phyloP scores from a whole-genome alignment of 73 alveolate species.

The Paramecium sonneborni region DNA sequence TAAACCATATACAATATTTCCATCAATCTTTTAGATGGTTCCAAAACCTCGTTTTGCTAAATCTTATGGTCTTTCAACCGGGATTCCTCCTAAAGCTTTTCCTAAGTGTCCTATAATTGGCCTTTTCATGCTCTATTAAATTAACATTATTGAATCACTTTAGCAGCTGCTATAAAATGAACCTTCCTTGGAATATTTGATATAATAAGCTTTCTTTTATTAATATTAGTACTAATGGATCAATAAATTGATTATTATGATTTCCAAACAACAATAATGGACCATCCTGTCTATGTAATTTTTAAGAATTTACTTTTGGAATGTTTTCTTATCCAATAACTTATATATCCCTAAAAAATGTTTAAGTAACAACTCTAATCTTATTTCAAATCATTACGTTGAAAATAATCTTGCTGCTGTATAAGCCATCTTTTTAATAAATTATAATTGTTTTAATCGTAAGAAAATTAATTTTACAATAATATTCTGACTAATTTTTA shows the following conservation, averaged over 20 bases:
- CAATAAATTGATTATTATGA: constrained; percentile 96
- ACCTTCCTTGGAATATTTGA: constrained; percentile 69
- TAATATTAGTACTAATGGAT: constrained; percentile 82
- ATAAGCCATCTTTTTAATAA: constrained; percentile 49
- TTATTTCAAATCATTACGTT: not conserved
- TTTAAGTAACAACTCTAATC: constrained; percentile 54
- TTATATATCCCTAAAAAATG: constrained; percentile 62
- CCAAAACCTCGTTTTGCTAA: constrained; percentile 79
- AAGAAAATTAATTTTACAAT: not conserved
- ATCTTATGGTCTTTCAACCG: constrained; percentile 89
- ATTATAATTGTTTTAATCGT: not conserved
- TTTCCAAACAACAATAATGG: constrained; percentile 95
- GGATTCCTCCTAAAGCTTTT: constrained; percentile 82
- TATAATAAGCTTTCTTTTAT: constrained; percentile 73
- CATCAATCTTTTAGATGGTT: constrained; percentile 66
- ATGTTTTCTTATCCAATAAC: constrained; percentile 64
- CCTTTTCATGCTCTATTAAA: constrained; percentile 63
- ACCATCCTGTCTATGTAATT: constrained; percentile 70
- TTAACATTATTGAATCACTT: constrained; percentile 39
- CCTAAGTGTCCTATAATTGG: constrained; percentile 84
- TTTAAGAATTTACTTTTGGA: constrained; percentile 13
- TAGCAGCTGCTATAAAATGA: constrained; percentile 79
- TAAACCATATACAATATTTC: constrained; percentile 71
- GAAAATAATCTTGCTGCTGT: constrained; percentile 5
- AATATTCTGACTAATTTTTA: not conserved